phyloP scores from a whole-genome alignment of 225 moss, liverwort and hornwort genomes.

The Polytrichum commune region DNA sequence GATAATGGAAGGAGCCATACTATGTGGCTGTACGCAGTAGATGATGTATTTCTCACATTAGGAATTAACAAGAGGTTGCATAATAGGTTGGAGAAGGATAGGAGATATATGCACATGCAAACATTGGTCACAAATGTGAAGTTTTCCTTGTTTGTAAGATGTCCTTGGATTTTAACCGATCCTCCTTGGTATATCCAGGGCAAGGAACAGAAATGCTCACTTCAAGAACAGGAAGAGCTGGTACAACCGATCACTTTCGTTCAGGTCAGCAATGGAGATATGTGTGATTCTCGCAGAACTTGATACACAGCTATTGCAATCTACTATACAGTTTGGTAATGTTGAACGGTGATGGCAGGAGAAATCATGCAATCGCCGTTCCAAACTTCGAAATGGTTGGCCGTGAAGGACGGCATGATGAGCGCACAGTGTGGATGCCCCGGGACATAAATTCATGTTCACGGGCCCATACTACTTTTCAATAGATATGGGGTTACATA shows the following conservation, averaged over 20 bases:
- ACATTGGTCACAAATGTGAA: neutral
- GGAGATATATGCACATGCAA: neutral
- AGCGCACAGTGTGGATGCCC: no score
- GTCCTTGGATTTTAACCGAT: neutral
- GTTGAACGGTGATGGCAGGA: neutral
- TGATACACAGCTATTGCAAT: neutral
- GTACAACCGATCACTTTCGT: constrained; percentile 80
- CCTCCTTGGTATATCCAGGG: constrained; percentile 14
- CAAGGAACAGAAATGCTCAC: constrained; percentile 21
- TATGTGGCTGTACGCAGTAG: no score
- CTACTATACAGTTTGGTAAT: neutral
- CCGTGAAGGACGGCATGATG: neutral
- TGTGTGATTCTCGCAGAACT: neutral
- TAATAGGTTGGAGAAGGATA: neutral
- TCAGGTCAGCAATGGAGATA: constrained; percentile 46
- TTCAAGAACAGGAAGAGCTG: constrained; percentile 53
- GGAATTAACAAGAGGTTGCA: no score
- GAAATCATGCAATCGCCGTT: neutral
- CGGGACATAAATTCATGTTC: no score
- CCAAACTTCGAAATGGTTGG: constrained; percentile 9
- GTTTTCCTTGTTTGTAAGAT: neutral
- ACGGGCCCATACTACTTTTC: no score
- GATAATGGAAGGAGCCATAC: no score
- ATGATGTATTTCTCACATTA: no score
- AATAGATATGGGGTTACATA: no score